phyloP scores from a whole-genome alignment of 2,329 filamentous ascomycete species.

The Pseudogymnoascus sp. region DNA sequence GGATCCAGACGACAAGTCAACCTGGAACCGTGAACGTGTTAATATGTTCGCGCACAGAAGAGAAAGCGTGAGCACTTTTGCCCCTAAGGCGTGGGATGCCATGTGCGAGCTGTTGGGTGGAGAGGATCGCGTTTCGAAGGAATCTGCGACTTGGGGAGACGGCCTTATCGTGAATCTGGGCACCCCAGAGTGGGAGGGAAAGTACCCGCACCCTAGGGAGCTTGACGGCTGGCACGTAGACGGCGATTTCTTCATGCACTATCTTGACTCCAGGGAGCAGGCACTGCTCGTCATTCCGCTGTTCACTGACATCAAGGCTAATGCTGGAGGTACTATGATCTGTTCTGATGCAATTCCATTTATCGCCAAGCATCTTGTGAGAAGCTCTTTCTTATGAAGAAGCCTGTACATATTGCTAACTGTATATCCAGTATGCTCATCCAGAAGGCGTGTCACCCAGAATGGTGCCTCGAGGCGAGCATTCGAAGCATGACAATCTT shows the following conservation, averaged over 20 bases:
- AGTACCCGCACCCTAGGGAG: constrained; percentile 43
- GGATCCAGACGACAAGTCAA: constrained; percentile 54
- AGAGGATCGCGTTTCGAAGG: constrained; percentile 43
- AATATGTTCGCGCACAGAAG: constrained; percentile 58
- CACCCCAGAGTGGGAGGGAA: constrained; percentile 43
- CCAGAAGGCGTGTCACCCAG: constrained; percentile 58
- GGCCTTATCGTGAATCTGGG: constrained; percentile 65
- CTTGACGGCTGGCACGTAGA: constrained; percentile 62
- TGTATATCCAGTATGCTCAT: constrained; percentile 39
- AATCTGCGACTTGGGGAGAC: constrained; percentile 55
- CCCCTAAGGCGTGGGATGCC: constrained; percentile 58
- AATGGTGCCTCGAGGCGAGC: constrained; percentile 50
- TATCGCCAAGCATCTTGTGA: constrained; percentile 48
- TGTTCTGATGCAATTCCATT: constrained; percentile 51
- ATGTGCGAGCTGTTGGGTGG: constrained; percentile 62
- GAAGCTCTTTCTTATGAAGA: constrained; percentile 2
- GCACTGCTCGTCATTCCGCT: constrained; percentile 60
- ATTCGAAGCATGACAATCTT: constrained; percentile 32
- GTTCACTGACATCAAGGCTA: constrained; percentile 54
- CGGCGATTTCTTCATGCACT: constrained; percentile 67
- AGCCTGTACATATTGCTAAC: not conserved
- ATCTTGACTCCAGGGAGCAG: constrained; percentile 63
- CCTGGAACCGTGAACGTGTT: constrained; percentile 54
- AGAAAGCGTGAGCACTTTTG: constrained; percentile 48
- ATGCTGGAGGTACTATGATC: constrained; percentile 58